Evolutionary conservation across 768 basidiomycete species (phyloP).

Genomic region (Postia placenta): DNA sequence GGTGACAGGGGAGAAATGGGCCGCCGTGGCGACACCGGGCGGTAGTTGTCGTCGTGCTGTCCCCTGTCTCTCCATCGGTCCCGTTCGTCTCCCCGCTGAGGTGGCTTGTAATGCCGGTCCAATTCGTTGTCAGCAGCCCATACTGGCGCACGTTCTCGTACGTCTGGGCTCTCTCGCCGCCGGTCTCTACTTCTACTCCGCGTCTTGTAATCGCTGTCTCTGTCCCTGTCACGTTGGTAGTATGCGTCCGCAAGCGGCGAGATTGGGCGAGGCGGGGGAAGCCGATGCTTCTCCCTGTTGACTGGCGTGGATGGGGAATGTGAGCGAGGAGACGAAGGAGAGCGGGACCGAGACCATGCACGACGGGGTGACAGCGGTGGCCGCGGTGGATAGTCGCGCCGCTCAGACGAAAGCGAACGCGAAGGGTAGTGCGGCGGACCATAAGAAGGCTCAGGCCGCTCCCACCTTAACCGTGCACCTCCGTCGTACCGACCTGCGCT

Average conservation of each 20-base stretch:
- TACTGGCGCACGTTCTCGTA: not conserved
- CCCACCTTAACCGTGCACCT: not conserved
- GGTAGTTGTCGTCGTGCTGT: conserved; percentile 10
- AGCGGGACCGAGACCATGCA: conserved; percentile 11
- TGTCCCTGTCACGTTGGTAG: conserved; percentile 12
- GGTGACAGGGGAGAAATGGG: conserved; percentile 15
- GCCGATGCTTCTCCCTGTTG: conserved; percentile 23
- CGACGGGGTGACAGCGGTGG: not conserved
- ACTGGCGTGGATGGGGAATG: conserved; percentile 17
- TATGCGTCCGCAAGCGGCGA: conserved; percentile 2
- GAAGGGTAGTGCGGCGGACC: not conserved
- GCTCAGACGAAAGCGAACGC: not conserved
- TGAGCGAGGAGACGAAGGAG: conserved; percentile 21
- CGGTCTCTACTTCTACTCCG: not conserved
- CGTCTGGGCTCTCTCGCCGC: not conserved
- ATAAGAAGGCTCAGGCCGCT: not conserved
- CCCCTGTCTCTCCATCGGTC: conserved; percentile 2
- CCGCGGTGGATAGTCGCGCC: not conserved
- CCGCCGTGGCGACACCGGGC: conserved; percentile 17
- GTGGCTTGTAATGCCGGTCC: conserved; percentile 9
- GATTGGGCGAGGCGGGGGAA: conserved; percentile 16
- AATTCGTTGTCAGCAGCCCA: not conserved
- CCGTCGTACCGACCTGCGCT: conserved; percentile 10
- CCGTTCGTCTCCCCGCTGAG: conserved; percentile 1
- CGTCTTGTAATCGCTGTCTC: not conserved